Percentiles rank a stretch among this genome's conserved stretches.
phyloP scores from a whole-genome alignment of 805 yeast genomes.

The Metschnikowia borealis region DNA sequence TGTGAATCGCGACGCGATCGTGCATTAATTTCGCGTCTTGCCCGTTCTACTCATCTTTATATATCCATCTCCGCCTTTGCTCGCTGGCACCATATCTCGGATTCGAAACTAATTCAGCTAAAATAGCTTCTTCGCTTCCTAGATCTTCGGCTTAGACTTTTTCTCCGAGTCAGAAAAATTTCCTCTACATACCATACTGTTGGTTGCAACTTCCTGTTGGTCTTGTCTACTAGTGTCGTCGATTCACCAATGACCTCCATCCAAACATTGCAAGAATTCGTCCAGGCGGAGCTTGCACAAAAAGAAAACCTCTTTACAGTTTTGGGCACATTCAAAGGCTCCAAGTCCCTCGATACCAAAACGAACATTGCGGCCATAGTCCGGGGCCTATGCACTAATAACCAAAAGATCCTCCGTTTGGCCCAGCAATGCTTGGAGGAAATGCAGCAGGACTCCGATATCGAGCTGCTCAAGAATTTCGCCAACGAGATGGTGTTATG shows the following conservation, averaged over 20 bases:
- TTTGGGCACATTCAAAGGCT: constrained; percentile 31
- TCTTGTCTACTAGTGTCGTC: too few relatives aligned
- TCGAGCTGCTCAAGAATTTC: constrained; percentile 31
- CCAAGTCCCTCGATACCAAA: constrained; percentile 19
- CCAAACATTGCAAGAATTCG: constrained; percentile 8
- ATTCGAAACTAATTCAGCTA: neutral
- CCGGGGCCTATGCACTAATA: constrained; percentile 40
- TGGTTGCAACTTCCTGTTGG: too few relatives aligned
- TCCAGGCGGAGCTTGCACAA: constrained; percentile 26
- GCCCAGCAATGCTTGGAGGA: constrained; percentile 17
- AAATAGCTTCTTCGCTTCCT: neutral
- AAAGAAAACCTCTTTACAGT: constrained; percentile 35
- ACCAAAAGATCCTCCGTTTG: constrained; percentile 24
- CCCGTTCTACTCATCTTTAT: constrained; percentile 1
- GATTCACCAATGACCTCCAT: neutral
- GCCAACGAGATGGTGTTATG: constrained; percentile 38
- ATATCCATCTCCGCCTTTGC: constrained; percentile 2
- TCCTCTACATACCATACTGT: too few relatives aligned
- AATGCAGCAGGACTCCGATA: constrained; percentile 8
- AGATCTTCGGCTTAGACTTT: too few relatives aligned
- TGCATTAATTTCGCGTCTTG: constrained; percentile 1
- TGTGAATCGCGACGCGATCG: constrained; percentile 4
- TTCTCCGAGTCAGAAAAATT: too few relatives aligned
- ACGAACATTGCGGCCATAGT: constrained; percentile 28
- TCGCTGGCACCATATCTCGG: neutral